A percentile compares a stretch with the other conserved stretches of the same genome.
phyloP scores from a whole-genome alignment of 2,329 filamentous ascomycete species.

The Ascochyta fabae region DNA sequence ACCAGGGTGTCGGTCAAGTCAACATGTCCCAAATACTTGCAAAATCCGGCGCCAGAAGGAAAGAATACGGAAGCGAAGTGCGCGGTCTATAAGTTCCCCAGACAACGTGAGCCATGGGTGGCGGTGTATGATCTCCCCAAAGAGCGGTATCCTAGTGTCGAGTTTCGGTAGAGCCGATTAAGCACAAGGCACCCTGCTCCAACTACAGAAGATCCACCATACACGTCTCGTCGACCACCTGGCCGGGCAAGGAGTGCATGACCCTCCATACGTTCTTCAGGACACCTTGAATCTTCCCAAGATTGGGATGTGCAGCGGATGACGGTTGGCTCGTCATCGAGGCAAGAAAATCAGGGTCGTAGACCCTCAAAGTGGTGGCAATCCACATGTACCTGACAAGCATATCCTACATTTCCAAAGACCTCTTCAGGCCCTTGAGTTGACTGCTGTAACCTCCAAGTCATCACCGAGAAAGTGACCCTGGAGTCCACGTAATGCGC shows the following conservation, averaged over 20 bases:
- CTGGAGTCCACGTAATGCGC: slow-evolving; percentile 4
- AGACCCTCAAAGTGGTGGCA: slow-evolving; percentile 10
- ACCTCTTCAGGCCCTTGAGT: neutral
- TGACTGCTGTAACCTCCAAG: neutral
- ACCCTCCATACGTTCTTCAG: slow-evolving; percentile 4
- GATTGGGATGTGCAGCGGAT: slow-evolving; percentile 13
- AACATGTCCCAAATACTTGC: neutral
- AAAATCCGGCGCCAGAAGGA: neutral
- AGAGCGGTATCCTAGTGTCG: slow-evolving; percentile 19
- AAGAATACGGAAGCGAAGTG: slow-evolving; percentile 2
- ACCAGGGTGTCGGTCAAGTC: slow-evolving; percentile 5
- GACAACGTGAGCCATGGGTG: slow-evolving; percentile 10
- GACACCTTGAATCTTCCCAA: slow-evolving; percentile 1
- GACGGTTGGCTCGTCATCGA: neutral
- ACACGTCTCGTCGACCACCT: slow-evolving; percentile 12
- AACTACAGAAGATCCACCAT: slow-evolving; percentile 6
- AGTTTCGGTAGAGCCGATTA: slow-evolving; percentile 6
- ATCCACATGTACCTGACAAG: slow-evolving; percentile 3
- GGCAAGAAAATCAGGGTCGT: slow-evolving; percentile 11
- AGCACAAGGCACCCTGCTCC: slow-evolving; percentile 8
- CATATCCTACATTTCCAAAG: slow-evolving; percentile 1
- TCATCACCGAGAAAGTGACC: slow-evolving; percentile 6
- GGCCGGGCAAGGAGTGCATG: slow-evolving; percentile 6
- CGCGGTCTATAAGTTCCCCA: slow-evolving; percentile 8
- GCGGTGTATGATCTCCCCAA: slow-evolving; percentile 17